Evolutionary conservation across 202 grass and related monocot species (phyloP).

Genomic region (Panicum hallii): DNA sequence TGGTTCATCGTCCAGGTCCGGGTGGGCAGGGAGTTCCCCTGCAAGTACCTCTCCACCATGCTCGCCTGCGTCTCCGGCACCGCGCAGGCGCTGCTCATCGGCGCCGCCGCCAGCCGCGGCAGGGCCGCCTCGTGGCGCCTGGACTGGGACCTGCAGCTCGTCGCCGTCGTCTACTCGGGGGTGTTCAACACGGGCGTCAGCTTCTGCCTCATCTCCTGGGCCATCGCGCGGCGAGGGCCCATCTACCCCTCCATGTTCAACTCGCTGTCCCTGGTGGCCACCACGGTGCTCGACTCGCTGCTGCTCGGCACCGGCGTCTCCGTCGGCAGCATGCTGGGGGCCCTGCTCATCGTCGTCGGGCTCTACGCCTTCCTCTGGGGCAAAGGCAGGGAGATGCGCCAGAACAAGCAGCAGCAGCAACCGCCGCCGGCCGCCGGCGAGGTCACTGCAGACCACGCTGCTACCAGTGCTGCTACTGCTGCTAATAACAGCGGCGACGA

Average conservation of each 20-base stretch:
- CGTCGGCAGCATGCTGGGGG: slow-evolving; percentile 52
- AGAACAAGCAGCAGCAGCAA: not conserved
- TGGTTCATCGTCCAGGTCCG: slow-evolving; percentile 54
- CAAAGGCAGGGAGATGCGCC: slow-evolving; percentile 33
- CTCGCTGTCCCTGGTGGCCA: slow-evolving; percentile 50
- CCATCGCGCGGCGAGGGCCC: slow-evolving; percentile 32
- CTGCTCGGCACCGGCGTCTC: slow-evolving; percentile 50
- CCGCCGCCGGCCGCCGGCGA: not conserved
- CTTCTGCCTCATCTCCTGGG: slow-evolving; percentile 60
- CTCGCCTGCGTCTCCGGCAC: slow-evolving; percentile 46
- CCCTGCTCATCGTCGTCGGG: slow-evolving; percentile 41
- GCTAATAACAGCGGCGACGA: not conserved
- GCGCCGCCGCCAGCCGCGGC: slow-evolving; percentile 6
- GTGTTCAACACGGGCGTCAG: slow-evolving; percentile 47
- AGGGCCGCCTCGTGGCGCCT: slow-evolving; percentile 20
- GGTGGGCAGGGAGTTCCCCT: slow-evolving; percentile 43
- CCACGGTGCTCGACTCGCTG: slow-evolving; percentile 37
- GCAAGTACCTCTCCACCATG: slow-evolving; percentile 48
- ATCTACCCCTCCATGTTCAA: slow-evolving; percentile 64
- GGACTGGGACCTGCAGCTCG: slow-evolving; percentile 49
- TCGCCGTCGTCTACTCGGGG: slow-evolving; percentile 49
- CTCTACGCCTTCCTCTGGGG: slow-evolving; percentile 63
- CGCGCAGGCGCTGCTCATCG: slow-evolving; percentile 27
- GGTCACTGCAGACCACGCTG: no score
- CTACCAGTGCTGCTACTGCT: no score